Evolutionary conservation across 129 eudicot genomes (phyloP).

Genomic region (Kitagawia praeruptora): DNA sequence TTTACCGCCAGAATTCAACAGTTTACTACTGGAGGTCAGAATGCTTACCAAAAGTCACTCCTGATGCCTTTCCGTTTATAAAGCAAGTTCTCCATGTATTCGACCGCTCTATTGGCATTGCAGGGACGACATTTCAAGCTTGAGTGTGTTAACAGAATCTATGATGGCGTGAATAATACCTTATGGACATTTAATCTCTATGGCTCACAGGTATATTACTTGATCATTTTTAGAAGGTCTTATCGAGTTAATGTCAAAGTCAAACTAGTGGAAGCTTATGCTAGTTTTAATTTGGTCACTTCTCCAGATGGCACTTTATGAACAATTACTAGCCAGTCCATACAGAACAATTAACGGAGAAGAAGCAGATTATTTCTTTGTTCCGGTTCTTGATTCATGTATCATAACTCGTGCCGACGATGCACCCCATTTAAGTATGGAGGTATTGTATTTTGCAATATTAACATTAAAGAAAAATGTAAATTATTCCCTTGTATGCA

Average conservation of each 20-base stretch:
- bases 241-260: not conserved
- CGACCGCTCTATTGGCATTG: slow-evolving; percentile 13
- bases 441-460: slow-evolving; percentile 35
- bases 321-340: slow-evolving; percentile 78
- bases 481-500: not conserved
- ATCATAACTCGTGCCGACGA: slow-evolving; percentile 92
- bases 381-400: slow-evolving; percentile 96
- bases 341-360: slow-evolving; percentile 82
- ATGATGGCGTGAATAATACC: slow-evolving; percentile 67
- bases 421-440: slow-evolving; percentile 85
- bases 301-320: slow-evolving; percentile 81
- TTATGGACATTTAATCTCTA: slow-evolving; percentile 81
- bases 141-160: slow-evolving; percentile 87
- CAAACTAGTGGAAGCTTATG: not conserved
- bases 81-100: not conserved
- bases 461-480: not conserved
- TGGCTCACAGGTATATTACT: slow-evolving; percentile 85
- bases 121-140: slow-evolving; percentile 95
- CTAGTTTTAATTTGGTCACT: slow-evolving; percentile 8
- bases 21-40: slow-evolving; percentile 85
- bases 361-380: slow-evolving; percentile 95
- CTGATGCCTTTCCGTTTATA: not conserved
- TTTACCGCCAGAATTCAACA: slow-evolving; percentile 82
- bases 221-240: not conserved
- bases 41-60: slow-evolving; percentile 13